Evolutionary conservation across 2,329 filamentous ascomycete genomes (phyloP).

Genomic region (Colletotrichum musae): DNA sequence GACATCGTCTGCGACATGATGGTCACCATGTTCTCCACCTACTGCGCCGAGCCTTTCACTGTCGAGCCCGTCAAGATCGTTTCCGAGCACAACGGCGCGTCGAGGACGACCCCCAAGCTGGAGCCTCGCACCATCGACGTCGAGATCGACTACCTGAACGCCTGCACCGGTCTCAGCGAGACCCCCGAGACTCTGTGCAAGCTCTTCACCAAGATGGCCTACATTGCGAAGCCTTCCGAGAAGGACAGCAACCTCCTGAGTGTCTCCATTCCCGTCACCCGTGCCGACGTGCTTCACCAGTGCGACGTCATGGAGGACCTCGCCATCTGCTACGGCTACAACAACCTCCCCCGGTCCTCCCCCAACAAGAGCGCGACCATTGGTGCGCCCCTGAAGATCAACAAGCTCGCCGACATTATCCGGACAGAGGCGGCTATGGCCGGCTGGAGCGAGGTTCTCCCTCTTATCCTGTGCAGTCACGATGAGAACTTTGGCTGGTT

Average conservation of each 20-base stretch:
- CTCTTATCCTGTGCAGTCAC: slow-evolving; percentile 95
- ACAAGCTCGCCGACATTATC: slow-evolving; percentile 95
- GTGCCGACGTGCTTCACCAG: slow-evolving; percentile 95
- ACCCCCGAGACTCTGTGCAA: slow-evolving; percentile 82
- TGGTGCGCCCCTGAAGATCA: slow-evolving; percentile 88
- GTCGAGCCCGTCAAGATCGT: slow-evolving; percentile 94
- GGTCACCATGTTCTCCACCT: slow-evolving; percentile 96
- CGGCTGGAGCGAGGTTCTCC: slow-evolving; percentile 96
- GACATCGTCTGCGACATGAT: slow-evolving; percentile 97
- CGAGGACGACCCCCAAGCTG: slow-evolving; percentile 85
- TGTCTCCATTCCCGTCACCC: slow-evolving; percentile 87
- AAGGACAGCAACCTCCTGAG: slow-evolving; percentile 80
- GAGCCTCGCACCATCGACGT: slow-evolving; percentile 83
- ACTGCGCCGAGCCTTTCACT: slow-evolving; percentile 90
- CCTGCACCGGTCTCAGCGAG: slow-evolving; percentile 87
- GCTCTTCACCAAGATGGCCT: slow-evolving; percentile 90
- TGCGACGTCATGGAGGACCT: slow-evolving; percentile 99
- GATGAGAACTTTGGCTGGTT: slow-evolving; percentile 98
- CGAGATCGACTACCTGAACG: slow-evolving; percentile 94
- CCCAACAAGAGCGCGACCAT: slow-evolving; percentile 89
- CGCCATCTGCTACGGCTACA: slow-evolving; percentile 97
- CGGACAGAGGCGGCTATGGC: slow-evolving; percentile 91
- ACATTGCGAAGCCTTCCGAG: slow-evolving; percentile 81
- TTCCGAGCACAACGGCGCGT: slow-evolving; percentile 90
- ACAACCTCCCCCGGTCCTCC: slow-evolving; percentile 89